Evolutionary conservation across 768 basidiomycete species (phyloP).

Genomic region (Stropharia rugosoannulata): DNA sequence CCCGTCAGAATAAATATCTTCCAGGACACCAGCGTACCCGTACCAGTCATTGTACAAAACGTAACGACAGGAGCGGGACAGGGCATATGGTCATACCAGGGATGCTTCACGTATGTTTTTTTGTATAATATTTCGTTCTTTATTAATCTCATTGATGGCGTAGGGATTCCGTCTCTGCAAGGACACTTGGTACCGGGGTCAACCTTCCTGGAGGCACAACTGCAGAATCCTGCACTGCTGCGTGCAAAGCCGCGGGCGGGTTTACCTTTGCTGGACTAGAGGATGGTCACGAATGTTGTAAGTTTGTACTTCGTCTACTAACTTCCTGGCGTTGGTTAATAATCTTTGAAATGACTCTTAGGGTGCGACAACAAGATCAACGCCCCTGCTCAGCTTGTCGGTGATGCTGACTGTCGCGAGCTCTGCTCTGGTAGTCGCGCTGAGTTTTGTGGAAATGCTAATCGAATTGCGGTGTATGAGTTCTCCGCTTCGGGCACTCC

Average conservation of each 20-base stretch:
- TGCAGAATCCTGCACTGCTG: slow-evolving; percentile 46
- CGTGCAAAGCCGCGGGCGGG: slow-evolving; percentile 39
- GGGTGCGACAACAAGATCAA: slow-evolving; percentile 39
- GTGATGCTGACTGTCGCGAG: slow-evolving; percentile 38
- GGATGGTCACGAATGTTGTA: slow-evolving; percentile 49
- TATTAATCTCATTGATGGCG: not conserved
- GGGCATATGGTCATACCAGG: slow-evolving; percentile 52
- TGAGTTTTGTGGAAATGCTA: slow-evolving; percentile 39
- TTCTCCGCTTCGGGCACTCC: slow-evolving; percentile 26
- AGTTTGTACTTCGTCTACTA: slow-evolving; percentile 14
- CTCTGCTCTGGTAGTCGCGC: slow-evolving; percentile 36
- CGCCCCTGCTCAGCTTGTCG: slow-evolving; percentile 33
- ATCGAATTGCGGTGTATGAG: slow-evolving; percentile 37
- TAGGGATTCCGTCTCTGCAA: slow-evolving; percentile 32
- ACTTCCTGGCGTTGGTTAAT: not conserved
- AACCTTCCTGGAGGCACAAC: slow-evolving; percentile 46
- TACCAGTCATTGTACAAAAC: slow-evolving; percentile 41
- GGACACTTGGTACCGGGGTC: slow-evolving; percentile 33
- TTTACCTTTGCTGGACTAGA: slow-evolving; percentile 46
- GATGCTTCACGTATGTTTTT: slow-evolving; percentile 57
- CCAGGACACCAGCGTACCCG: slow-evolving; percentile 49
- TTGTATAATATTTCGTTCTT: not conserved
- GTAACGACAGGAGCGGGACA: slow-evolving; percentile 32
- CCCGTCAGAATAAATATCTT: slow-evolving; percentile 51
- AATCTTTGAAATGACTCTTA: slow-evolving; percentile 9